Evolutionary conservation across 208 protist genomes (phyloP), one percentile per base, ranked within the genome.

Genomic region (Leishmania mexicana): DNA sequence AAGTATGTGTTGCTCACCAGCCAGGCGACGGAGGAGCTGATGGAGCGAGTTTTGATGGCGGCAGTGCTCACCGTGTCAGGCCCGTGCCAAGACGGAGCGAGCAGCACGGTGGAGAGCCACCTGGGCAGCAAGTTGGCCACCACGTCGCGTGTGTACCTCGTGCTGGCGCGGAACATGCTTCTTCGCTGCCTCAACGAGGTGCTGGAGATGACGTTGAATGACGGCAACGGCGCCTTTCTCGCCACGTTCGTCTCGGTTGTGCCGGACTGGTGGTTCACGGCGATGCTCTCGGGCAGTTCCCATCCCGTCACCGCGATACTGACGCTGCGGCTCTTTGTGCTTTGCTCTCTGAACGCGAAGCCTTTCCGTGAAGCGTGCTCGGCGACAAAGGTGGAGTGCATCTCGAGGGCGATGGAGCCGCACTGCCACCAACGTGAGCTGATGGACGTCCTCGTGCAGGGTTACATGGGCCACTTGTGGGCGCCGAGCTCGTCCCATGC

Each of bases 361-460:
- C 24, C 42, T 4, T 96, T 93, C 78, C 84, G 91, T 42, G 62
- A 83, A 24, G 81, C 67, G 11, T 86, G 79, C 76, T 79, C 67
- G 38, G 76, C 58, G 1, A 78, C 83, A 7, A 68, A 68, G 53
- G 75, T 73, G 8, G 67, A 84, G 31, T 78, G 87, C 65, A 82
- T 96, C 35, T 80, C 73, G 38, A 77, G 75, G 28, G 80, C 85
- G 15, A 75, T 96, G 67, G 76, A 85, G 53, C 72, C 77, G 60
- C 86, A 93, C 71, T 85, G 89, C 24, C 88, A 94, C 81, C 88
- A 96, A 75, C 75, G 80, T 2, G 89, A 94, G 76, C 60, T 94
- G 21, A 81, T 92, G 68, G 67, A 86, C 28, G 21, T 92, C 42
- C 68, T 96, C 45, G 78, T 92, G 53, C 81, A 90, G 54, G 89